Conservation (phyloP, 2,329 filamentous ascomycete genomes). For the Penicillium sclerotigenum region DNA sequence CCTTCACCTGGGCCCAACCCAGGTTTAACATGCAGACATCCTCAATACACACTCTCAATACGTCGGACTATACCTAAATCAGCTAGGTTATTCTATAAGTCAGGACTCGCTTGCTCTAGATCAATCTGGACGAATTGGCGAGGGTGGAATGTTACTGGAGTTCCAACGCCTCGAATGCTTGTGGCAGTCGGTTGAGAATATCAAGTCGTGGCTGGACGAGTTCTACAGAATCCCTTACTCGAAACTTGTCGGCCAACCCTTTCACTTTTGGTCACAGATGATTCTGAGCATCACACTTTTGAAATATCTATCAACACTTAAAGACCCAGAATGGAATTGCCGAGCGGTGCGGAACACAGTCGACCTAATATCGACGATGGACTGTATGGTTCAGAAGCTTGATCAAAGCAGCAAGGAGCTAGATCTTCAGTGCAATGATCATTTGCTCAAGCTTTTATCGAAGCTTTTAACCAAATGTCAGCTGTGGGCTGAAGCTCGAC, state of each 20-base stretch:
- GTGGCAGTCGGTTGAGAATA: constrained; percentile 35
- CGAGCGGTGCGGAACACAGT: constrained; percentile 35
- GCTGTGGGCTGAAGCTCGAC: constrained; percentile 20
- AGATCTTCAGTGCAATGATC: constrained; percentile 30
- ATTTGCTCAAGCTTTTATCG: constrained; percentile 24
- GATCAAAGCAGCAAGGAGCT: constrained; percentile 27
- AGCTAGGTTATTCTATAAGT: constrained; percentile 27
- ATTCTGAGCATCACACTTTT: constrained; percentile 35
- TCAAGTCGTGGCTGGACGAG: constrained; percentile 34
- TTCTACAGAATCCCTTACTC: constrained; percentile 30
- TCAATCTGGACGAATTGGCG: constrained; percentile 7
- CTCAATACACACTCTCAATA: constrained; percentile 29
- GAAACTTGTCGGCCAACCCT: constrained; percentile 31
- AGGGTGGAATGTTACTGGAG: constrained; percentile 14
- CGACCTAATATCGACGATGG: constrained; percentile 31
- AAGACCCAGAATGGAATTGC: constrained; percentile 41
- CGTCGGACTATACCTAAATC: constrained; percentile 29
- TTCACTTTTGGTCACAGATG: constrained; percentile 41
- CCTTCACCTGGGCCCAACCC: background rate
- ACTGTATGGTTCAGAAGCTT: constrained; percentile 30
- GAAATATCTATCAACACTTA: constrained; percentile 37
- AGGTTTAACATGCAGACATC: constrained; percentile 19
- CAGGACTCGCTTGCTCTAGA: constrained; percentile 8
- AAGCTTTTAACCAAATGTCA: constrained; percentile 27
- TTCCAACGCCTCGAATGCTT: constrained; percentile 35